Percentiles rank a stretch among this genome's conserved stretches.
phyloP scores from a whole-genome alignment of 176 grass and related monocot genomes.

The Musa acuminata region DNA sequence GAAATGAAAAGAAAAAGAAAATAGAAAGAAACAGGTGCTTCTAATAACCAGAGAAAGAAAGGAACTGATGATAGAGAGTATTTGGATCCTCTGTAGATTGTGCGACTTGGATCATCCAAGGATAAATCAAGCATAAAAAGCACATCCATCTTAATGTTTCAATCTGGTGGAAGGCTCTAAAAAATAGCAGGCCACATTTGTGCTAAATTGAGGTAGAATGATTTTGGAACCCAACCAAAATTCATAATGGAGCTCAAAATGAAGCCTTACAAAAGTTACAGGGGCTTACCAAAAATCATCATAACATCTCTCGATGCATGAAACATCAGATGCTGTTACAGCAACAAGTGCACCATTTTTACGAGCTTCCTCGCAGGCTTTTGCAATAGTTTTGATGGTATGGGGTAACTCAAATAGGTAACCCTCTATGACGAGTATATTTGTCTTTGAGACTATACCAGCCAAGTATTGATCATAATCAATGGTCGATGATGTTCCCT shows the following conservation, averaged over 20 bases:
- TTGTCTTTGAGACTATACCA: conserved; percentile 66
- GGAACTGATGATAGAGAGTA: too few species aligned
- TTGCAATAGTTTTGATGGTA: conserved; percentile 81
- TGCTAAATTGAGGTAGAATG: neutral
- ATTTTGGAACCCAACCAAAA: neutral
- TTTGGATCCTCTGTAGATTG: neutral
- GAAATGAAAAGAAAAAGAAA: too few species aligned
- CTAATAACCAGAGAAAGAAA: too few species aligned
- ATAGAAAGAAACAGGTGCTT: too few species aligned
- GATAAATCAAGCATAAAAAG: neutral
- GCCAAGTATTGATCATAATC: conserved; percentile 64
- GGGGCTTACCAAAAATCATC: conserved; percentile 69
- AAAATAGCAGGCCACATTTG: neutral
- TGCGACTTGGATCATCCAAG: neutral
- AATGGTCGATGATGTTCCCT: conserved; percentile 81
- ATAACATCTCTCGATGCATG: conserved; percentile 82
- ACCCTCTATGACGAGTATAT: conserved; percentile 70
- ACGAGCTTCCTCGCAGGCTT: conserved; percentile 77
- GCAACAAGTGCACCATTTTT: conserved; percentile 74
- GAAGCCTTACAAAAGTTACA: neutral
- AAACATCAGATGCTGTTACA: conserved; percentile 79
- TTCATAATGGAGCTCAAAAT: neutral
- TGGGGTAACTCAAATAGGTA: conserved; percentile 81
- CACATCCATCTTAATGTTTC: too few species aligned
- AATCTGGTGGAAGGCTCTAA: too few species aligned